A percentile compares a stretch with the other conserved stretches of the same genome.
Evolutionary conservation across 495 filamentous ascomycete genomes (phyloP).

Genomic region (Friedmanniomyces simplex): DNA sequence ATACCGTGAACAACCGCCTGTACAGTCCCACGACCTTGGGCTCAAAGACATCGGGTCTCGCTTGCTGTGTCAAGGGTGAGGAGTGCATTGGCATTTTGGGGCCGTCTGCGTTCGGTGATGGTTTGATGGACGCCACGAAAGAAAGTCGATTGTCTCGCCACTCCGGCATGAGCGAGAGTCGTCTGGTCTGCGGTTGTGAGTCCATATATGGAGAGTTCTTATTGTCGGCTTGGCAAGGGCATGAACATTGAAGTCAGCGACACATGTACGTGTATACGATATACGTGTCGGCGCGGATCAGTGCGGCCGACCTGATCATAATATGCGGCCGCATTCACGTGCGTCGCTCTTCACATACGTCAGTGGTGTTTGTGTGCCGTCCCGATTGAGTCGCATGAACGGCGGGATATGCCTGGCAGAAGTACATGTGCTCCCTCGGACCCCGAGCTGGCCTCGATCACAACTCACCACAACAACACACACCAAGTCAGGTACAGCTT

Average conservation of each 20-base stretch:
- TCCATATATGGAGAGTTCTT: not conserved
- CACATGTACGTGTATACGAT: not conserved
- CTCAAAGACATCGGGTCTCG: slow-evolving; percentile 79
- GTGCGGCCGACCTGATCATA: not conserved
- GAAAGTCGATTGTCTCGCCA: slow-evolving; percentile 16
- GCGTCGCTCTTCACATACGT: no score
- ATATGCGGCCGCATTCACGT: not conserved
- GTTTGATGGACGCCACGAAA: slow-evolving; percentile 13
- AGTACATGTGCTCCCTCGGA: no score
- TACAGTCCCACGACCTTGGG: slow-evolving; percentile 90
- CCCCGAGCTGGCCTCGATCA: no score
- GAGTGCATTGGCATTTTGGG: slow-evolving; percentile 52
- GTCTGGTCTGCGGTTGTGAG: slow-evolving; percentile 4
- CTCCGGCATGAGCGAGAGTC: slow-evolving; percentile 9
- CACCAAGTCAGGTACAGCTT: no score
- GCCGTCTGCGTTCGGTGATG: not conserved
- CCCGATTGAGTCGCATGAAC: no score
- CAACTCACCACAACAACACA: not conserved
- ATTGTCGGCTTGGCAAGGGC: no score
- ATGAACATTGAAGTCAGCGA: not conserved
- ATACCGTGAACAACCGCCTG: slow-evolving; percentile 74
- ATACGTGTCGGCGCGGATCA: not conserved
- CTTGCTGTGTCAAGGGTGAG: slow-evolving; percentile 89
- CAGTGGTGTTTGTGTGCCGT: no score
- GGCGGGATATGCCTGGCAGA: no score